Base-by-base conservation (phyloP, 2,329 filamentous ascomycete species). In the Penicillium sp. region DNA sequence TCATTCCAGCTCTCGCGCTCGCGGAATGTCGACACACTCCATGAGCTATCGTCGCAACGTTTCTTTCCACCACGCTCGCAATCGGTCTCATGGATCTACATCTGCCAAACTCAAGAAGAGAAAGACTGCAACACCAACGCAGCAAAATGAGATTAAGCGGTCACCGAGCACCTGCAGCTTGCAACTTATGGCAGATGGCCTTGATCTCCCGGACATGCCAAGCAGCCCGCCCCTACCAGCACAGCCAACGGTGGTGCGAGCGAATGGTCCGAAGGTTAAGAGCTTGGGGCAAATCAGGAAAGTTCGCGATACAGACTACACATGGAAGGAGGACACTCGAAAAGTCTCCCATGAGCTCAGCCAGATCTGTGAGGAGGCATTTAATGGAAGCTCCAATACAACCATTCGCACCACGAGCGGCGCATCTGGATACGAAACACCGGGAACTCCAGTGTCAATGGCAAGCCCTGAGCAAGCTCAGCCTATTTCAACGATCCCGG, bases 281-380 rank as follows among this genome's bases (percentile, higher is more conserved):
- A 59, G 59, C 56, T 45, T 66, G 66, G 37, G 62, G 69, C 72
- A 81, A 70, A 60, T 74, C 58, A 61, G 75, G 69, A 69, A 79
- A 70, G 43, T 78, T 16, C 67, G 70, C 2, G 68, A 71, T 6
- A 65, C 78, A 1, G 79, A 76, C 53, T 78, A 82, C 38, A 77
- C 79, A 46, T 87, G 85, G 74, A 87, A 85, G 64, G 90, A 92
- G 56, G 92, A 96, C 69, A 83, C 94, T 52, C 83, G 90, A 7
- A 88, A 93, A 65, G 88, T 95, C 55, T 96, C 91, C 64, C 85
- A 84, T 65, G 91, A 91, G 66, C 86, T 97, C 59, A 90, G 91
- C 48, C 90, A 91, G 72, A 90, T 94, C 56, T 95, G 92, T 68
- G 92, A 97, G 68, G 90, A 94, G 67, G 92, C 92, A 1, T 97